Evolutionary conservation across 805 yeast genomes (phyloP), one percentile per base, ranked within the genome.

Genomic region (Cyberlindnera mrakii): DNA sequence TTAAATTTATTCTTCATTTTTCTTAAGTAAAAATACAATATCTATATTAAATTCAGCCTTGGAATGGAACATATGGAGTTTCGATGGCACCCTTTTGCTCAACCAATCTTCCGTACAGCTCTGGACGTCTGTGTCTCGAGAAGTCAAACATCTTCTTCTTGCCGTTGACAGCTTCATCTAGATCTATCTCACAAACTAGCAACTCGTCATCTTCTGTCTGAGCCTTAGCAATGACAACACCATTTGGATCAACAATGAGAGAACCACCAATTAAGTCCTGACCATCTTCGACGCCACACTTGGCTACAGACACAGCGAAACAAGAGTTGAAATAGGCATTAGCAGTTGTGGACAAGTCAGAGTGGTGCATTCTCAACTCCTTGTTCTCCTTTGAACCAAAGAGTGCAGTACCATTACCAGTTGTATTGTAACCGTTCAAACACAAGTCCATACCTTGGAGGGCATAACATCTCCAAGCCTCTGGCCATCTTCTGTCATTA

Each of bases 401-500:
- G 31, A 62, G 44, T 1, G 60, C 55, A 25, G 65, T 62, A 31
- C 66, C 68, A 43, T 62, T 58, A 11, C 65, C 55, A 31, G 67
- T 59, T 30, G 70, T 64, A 46, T 65, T 66, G 46, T 63, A 66
- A 5, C 70, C 70, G 36, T 57, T 59, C 25, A 66, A 35, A 47
- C 65, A 60, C n/a, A 66, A 40, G 27, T 66, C 71, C 65, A 65
- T 62, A 8, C 70, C 70, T 52, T 66, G 70, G 11, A 66, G 48
- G 11, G 66, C 70, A 41, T 64, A 65, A 31, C 49, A 43, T 52
- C 70, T 61, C 70, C 71, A 66, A 14, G 70, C 64, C 43, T 66
- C 70, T 6, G 68, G 67, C 70, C 71, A 66, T 52, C 70, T 64
- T 49, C 71, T 57, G 45, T 66, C 71, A 44, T 66, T 66, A 51